A percentile compares a stretch with the other conserved stretches of the same genome.
Evolutionary conservation across 108 stramenopile species (phyloP).

Genomic region (Chaetoceros tenuissimus): DNA sequence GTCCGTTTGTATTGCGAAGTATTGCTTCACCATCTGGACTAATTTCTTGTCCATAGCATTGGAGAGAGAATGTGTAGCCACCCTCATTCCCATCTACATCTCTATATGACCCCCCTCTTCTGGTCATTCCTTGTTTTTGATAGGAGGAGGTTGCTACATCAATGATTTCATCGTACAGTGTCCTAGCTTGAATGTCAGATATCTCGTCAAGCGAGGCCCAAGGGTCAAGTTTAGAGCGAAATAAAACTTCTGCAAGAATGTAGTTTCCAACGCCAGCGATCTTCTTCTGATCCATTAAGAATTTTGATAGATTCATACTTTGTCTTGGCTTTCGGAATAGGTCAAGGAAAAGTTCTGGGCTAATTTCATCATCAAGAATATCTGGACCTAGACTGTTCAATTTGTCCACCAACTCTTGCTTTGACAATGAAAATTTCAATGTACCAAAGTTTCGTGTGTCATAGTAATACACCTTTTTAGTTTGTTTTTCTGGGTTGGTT

Average conservation of each 20-base stretch:
- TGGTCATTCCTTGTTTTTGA: constrained; percentile 43
- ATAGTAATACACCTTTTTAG: constrained; percentile 37
- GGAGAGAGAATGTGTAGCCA: constrained; percentile 56
- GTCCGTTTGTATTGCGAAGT: constrained; percentile 50
- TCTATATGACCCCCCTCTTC: constrained; percentile 42
- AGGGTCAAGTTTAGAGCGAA: constrained; percentile 64
- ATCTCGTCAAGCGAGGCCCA: constrained; percentile 60
- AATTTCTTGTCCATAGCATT: constrained; percentile 55
- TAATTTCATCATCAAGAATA: constrained; percentile 39
- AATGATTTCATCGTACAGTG: constrained; percentile 39
- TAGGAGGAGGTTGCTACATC: constrained; percentile 45
- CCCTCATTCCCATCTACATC: constrained; percentile 36
- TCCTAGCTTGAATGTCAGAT: constrained; percentile 18
- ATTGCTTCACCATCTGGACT: constrained; percentile 52
- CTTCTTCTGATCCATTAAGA: constrained; percentile 75
- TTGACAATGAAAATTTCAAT: constrained; percentile 49
- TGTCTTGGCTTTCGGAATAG: constrained; percentile 30
- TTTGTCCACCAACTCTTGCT: constrained; percentile 51
- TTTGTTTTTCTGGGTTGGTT: background rate
- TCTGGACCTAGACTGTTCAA: constrained; percentile 64
- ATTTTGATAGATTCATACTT: constrained; percentile 66
- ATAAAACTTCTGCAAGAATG: constrained; percentile 74
- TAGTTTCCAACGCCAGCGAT: constrained; percentile 62
- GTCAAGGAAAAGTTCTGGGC: constrained; percentile 42
- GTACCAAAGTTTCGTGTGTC: constrained; percentile 81